A percentile compares a stretch with the other conserved stretches of the same genome.
Evolutionary conservation across 148 eudicot genomes (phyloP).

Genomic region (Cornus florida): DNA sequence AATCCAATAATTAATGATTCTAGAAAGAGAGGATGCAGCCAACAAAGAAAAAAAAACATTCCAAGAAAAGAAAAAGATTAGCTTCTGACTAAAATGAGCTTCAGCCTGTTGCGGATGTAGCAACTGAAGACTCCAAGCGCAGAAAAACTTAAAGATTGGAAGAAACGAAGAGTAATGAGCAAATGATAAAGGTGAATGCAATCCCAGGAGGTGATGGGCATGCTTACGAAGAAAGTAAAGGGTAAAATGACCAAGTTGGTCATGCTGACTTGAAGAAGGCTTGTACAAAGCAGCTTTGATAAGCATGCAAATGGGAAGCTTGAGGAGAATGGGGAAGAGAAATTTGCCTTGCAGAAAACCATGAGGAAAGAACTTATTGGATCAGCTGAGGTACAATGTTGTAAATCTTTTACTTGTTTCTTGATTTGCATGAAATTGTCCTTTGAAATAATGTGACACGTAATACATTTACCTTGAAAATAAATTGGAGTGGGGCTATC

Average conservation of each 20-base stretch:
- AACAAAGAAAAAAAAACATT: conserved; percentile 38
- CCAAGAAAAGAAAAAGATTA: conserved; percentile 70
- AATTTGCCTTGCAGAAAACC: conserved; percentile 31
- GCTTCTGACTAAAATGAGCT: conserved; percentile 40
- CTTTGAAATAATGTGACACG: background rate
- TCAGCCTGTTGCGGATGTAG: conserved; percentile 21
- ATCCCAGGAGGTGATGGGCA: background rate
- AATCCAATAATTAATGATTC: background rate
- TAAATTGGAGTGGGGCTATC: too few relatives aligned
- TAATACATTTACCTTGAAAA: background rate
- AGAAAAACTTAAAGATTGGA: conserved; percentile 47
- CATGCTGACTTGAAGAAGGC: conserved; percentile 17
- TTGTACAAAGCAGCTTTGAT: background rate
- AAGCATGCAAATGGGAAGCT: conserved; percentile 34
- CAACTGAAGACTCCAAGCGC: conserved; percentile 45
- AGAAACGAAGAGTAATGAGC: conserved; percentile 27
- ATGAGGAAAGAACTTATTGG: conserved; percentile 36
- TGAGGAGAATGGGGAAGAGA: conserved; percentile 28
- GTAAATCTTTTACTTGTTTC: background rate
- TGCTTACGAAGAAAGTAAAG: conserved; percentile 9
- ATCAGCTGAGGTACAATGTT: conserved; percentile 63
- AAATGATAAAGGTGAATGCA: conserved; percentile 12
- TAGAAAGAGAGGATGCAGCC: conserved; percentile 13
- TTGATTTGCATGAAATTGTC: background rate
- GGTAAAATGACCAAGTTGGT: conserved; percentile 17